Percentiles rank a stretch among this genome's conserved stretches.
phyloP scores from a whole-genome alignment of 768 basidiomycete genomes.

The Pleurotus djamor region DNA sequence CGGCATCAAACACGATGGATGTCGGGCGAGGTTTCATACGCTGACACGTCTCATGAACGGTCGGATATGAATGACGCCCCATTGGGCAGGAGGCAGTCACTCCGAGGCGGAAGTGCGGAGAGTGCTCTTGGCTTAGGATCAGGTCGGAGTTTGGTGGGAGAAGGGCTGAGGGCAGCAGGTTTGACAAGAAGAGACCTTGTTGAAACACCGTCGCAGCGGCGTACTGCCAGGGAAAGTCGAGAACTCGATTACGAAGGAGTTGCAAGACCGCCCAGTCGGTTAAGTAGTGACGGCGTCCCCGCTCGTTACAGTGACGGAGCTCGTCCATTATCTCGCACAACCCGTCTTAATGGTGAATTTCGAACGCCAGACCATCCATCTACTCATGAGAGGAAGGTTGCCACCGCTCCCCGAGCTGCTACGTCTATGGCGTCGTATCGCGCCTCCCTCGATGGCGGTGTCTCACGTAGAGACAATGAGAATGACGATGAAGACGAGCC shows the following conservation, averaged over 20 bases:
- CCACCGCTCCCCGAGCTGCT: slow-evolving; percentile 32
- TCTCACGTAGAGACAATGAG: slow-evolving; percentile 10
- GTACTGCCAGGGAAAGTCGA: slow-evolving; percentile 5
- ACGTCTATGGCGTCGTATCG: slow-evolving; percentile 58
- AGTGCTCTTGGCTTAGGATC: slow-evolving; percentile 45
- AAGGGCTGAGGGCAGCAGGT: slow-evolving; percentile 71
- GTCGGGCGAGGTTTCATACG: slow-evolving; percentile 38
- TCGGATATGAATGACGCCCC: background rate
- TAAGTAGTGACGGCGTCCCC: background rate
- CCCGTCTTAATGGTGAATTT: background rate
- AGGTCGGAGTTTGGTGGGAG: slow-evolving; percentile 60
- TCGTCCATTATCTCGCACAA: background rate
- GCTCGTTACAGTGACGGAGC: background rate
- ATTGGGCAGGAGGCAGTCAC: slow-evolving; percentile 49
- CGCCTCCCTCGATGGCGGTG: slow-evolving; percentile 22
- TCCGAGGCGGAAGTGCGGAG: slow-evolving; percentile 70
- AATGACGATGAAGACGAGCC: slow-evolving; percentile 23
- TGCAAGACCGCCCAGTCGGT: background rate
- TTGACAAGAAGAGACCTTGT: slow-evolving; percentile 35
- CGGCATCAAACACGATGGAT: slow-evolving; percentile 53
- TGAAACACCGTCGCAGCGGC: slow-evolving; percentile 14
- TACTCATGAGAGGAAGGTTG: slow-evolving; percentile 18
- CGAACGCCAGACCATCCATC: slow-evolving; percentile 12
- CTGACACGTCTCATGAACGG: slow-evolving; percentile 1
- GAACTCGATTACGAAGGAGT: background rate